phyloP scores from a whole-genome alignment of 2,329 filamentous ascomycete species.

The Emericellopsis atlantica region DNA sequence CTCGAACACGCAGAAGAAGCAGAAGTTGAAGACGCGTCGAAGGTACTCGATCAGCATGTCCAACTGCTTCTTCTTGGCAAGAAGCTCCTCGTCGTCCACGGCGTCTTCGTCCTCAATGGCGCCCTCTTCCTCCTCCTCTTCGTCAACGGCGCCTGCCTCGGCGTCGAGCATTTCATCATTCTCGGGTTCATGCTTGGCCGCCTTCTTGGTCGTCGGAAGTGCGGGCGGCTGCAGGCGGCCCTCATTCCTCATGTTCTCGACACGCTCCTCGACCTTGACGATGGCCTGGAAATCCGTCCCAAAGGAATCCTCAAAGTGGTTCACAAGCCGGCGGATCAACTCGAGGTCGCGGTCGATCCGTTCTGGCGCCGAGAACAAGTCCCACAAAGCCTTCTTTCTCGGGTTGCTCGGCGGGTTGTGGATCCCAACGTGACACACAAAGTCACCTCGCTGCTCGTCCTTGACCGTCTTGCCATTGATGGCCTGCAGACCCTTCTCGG shows the following conservation, averaged over 20 bases:
- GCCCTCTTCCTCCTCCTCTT: conserved; percentile 72
- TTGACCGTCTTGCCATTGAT: conserved; percentile 97
- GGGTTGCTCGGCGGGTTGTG: conserved; percentile 80
- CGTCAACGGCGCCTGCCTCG: conserved; percentile 54
- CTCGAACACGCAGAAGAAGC: conserved; percentile 99
- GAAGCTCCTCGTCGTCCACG: conserved; percentile 75
- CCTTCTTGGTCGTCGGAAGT: conserved; percentile 32
- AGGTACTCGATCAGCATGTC: conserved; percentile 95
- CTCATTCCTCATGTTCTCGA: conserved; percentile 65
- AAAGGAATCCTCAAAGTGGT: conserved; percentile 75
- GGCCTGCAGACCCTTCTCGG: conserved; percentile 81
- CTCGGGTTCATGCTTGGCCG: conserved; percentile 44
- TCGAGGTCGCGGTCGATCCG: conserved; percentile 82
- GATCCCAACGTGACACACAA: conserved; percentile 93
- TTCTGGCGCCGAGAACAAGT: conserved; percentile 88
- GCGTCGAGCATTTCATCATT: conserved; percentile 52
- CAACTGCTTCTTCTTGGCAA: conserved; percentile 92
- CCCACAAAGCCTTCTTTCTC: conserved; percentile 92
- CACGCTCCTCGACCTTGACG: conserved; percentile 71
- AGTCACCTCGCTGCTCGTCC: conserved; percentile 86
- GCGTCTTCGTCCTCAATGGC: conserved; percentile 71
- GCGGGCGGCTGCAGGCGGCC: conserved; percentile 62
- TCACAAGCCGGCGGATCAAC: conserved; percentile 68
- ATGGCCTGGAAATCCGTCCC: conserved; percentile 66
- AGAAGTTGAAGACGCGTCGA: conserved; percentile 94